phyloP scores from a whole-genome alignment of 768 basidiomycete genomes.

The Kwoniella botswanensis region DNA sequence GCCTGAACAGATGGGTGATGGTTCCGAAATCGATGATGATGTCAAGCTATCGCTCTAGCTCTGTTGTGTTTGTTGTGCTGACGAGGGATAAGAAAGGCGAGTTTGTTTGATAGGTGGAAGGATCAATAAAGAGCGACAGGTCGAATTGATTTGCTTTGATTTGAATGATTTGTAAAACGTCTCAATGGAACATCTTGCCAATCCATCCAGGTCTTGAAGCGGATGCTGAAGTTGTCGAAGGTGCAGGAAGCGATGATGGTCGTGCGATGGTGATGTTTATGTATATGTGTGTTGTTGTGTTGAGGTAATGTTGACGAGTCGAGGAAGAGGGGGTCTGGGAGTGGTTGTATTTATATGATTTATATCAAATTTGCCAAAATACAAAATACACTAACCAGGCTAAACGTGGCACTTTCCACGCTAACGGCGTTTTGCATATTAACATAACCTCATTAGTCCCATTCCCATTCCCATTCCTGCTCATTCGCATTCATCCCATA shows the following conservation, averaged over 20 bases:
- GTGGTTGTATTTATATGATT: neutral
- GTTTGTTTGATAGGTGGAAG: neutral
- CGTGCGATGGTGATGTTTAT: neutral
- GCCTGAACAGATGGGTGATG: neutral
- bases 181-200: neutral
- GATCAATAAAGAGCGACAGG: neutral
- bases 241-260: neutral
- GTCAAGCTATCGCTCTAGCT: no score
- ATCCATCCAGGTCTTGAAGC: neutral
- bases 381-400: neutral
- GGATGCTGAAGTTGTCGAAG: neutral
- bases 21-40: neutral
- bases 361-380: neutral
- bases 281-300: neutral
- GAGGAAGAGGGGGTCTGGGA: neutral
- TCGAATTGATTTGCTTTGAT: neutral
- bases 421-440: constrained; percentile 8
- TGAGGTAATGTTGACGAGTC: neutral
- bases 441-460: neutral
- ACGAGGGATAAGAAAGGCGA: neutral
- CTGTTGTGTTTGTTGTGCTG: neutral
- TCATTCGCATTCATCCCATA: neutral
- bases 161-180: neutral
- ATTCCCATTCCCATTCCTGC: neutral
- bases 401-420: constrained; percentile 13